Evolutionary conservation across 768 basidiomycete species (phyloP), one percentile per base, ranked within the genome.

Genomic region (Amyloporia xantha): DNA sequence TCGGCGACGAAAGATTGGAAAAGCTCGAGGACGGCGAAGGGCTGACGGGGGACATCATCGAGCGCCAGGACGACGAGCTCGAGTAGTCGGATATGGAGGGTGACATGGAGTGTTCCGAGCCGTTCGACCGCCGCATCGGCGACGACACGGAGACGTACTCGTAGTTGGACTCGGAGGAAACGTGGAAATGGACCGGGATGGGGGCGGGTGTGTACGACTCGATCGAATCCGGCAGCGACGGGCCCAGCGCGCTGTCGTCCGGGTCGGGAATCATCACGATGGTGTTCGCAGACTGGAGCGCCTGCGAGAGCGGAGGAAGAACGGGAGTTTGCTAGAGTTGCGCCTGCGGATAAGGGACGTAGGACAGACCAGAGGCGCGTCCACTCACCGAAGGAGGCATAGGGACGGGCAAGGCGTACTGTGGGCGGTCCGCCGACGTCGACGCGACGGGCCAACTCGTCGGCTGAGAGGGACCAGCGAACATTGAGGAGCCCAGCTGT

Each of bases 31-130:
- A 57, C 46, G 47, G 33, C 39, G 52, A 40, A 26, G 39, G 23
- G 38, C 25, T 48, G 4, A 24, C 3, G 6, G 41, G 19, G 33
- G 37, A 40, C 21, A 19, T 21, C 19, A 24, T 38, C 21, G 52
- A 47, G 46, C 24, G 51, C 17, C 41, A 41, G 10, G 49, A 54
- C 17, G 52, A 57, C 20, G 25, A 36, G 2, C 20, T 21, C 25
- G 57, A 58, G 42, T 47, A 36, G 21, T 58, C 54, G 5, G 57
- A 58, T 17, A 50, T 52, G 26, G 54, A 49, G 24, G 57, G 57
- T 9, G 57, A 58, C 40, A 42, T 25, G 33, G 54, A 53, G 44
- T 24, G 48, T 25, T 37, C 28, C 46, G 21, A 20, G 41, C 37
- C 44, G 52, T 15, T 23, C 33, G 44, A 48, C 51, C 15, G 49